A percentile compares a stretch with the other conserved stretches of the same genome.
These are phyloP conservation scores for Pichia cabralensis DNA, from an alignment of 805 yeast genomes.

Conservation along the genomic window DNA sequence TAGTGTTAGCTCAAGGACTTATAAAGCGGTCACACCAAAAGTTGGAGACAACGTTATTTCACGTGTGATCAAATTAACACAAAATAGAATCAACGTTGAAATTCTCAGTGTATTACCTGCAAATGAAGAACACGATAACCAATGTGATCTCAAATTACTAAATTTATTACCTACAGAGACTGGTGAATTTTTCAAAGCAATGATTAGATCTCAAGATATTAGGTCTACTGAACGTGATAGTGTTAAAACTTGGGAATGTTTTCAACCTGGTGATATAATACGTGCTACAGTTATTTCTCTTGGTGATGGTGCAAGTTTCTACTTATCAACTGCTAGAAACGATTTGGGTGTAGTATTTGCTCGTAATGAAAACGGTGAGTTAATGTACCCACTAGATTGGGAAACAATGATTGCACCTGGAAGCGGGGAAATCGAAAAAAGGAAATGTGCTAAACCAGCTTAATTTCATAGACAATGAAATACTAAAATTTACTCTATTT, in stretches of 20 bases:
- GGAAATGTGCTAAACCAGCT: conserved; percentile 92
- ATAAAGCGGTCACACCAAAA: conserved; percentile 49
- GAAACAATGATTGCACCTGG: conserved; percentile 78
- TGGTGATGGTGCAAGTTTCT: conserved; percentile 92
- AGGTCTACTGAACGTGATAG: conserved; percentile 86
- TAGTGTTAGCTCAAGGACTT: conserved; percentile 4
- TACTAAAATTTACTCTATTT: too few species aligned
- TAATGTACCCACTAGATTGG: conserved; percentile 91
- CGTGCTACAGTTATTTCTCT: conserved; percentile 74
- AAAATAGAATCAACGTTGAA: conserved; percentile 69
- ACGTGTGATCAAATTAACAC: conserved; percentile 54
- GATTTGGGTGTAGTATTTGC: conserved; percentile 94
- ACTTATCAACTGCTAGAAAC: conserved; percentile 79
- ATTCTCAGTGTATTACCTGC: conserved; percentile 33
- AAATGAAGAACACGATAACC: not conserved
- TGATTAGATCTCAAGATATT: conserved; percentile 79
- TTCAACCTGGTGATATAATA: conserved; percentile 86
- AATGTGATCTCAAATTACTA: conserved; percentile 9
- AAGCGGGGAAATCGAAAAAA: conserved; percentile 63
- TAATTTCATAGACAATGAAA: too few species aligned
- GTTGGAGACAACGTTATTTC: conserved; percentile 81
- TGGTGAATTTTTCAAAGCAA: conserved; percentile 84
- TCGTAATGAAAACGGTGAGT: conserved; percentile 46
- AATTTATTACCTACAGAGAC: conserved; percentile 51
- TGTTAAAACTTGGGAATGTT: conserved; percentile 68